These are phyloP conservation scores for Suhomyces kunorum DNA, from an alignment of 1,139 yeast species.

Conservation along the genomic window DNA sequence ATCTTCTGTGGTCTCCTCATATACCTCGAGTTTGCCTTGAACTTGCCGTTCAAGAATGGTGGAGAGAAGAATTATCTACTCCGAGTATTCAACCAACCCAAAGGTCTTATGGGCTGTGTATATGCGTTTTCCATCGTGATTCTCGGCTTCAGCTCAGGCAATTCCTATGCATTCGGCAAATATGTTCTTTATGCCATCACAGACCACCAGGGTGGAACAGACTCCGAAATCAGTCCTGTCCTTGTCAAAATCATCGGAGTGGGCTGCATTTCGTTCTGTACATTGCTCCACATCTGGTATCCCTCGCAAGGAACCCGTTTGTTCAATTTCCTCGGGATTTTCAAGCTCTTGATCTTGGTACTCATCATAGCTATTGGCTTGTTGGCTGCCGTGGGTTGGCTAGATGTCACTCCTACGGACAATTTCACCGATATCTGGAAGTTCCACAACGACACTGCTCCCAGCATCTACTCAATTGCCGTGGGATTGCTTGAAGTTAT, in stretches of 20 bases:
- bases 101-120: conserved; percentile 42
- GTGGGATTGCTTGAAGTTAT: conserved; percentile 46
- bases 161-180: conserved; percentile 53
- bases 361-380: conserved; percentile 43
- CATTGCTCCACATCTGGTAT: conserved; percentile 39
- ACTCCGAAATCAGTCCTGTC: conserved; percentile 13
- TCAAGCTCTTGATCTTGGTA: conserved; percentile 43
- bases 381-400: conserved; percentile 27
- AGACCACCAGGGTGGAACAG: conserved; percentile 22
- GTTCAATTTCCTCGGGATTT: conserved; percentile 46
- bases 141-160: conserved; percentile 53
- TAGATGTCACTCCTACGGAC: conserved; percentile 27
- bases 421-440: conserved; percentile 34
- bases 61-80: conserved; percentile 55
- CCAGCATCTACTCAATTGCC: conserved; percentile 36
- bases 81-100: conserved; percentile 39
- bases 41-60: conserved; percentile 48
- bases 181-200: conserved; percentile 44
- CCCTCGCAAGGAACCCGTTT: conserved; percentile 46
- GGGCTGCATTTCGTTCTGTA: conserved; percentile 42
- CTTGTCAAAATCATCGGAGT: conserved; percentile 47
- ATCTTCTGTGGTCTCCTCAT: conserved; percentile 50
- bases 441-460: conserved; percentile 21
- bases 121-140: conserved; percentile 51
- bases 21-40: conserved; percentile 49